Evolutionary conservation across 768 basidiomycete species (phyloP).

Genomic region (Pleurotus salmoneostramineus): DNA sequence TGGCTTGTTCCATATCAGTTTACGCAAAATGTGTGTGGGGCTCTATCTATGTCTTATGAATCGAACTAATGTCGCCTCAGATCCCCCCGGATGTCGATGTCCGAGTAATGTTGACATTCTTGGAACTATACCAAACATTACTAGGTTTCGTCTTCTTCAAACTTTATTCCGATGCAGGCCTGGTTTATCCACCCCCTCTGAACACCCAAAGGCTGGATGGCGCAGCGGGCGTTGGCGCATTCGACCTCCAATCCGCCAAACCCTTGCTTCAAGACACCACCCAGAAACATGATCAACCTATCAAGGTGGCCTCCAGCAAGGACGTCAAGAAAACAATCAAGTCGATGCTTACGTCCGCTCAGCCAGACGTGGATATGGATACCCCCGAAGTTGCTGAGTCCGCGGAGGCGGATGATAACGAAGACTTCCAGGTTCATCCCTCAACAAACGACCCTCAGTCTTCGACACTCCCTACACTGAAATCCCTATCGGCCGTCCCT

Average conservation of each 20-base stretch:
- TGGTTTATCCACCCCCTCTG: slow-evolving; percentile 93
- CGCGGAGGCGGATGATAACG: slow-evolving; percentile 39
- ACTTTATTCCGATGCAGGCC: slow-evolving; percentile 90
- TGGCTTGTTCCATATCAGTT: slow-evolving; percentile 99
- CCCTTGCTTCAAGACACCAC: slow-evolving; percentile 27
- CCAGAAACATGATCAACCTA: slow-evolving; percentile 38
- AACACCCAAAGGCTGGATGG: slow-evolving; percentile 80
- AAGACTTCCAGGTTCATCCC: slow-evolving; percentile 66
- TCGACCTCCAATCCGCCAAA: slow-evolving; percentile 60
- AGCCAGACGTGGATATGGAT: slow-evolving; percentile 26
- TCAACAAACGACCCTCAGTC: slow-evolving; percentile 47
- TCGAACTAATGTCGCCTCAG: slow-evolving; percentile 33
- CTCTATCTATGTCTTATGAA: background rate
- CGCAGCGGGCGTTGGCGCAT: slow-evolving; percentile 86
- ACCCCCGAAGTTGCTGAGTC: slow-evolving; percentile 27
- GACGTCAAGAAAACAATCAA: slow-evolving; percentile 64
- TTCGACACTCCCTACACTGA: slow-evolving; percentile 61
- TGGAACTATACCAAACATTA: slow-evolving; percentile 96
- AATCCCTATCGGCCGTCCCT: slow-evolving; percentile 57
- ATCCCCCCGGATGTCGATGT: slow-evolving; percentile 95
- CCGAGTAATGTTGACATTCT: slow-evolving; percentile 95
- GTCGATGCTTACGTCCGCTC: slow-evolving; percentile 32
- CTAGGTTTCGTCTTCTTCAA: slow-evolving; percentile 97
- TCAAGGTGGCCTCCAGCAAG: slow-evolving; percentile 42
- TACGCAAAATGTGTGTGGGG: slow-evolving; percentile 75